Percentiles rank a stretch among this genome's conserved stretches.
Evolutionary conservation across 2,329 filamentous ascomycete species (phyloP).

Genomic region (Exophiala xenobiotica): DNA sequence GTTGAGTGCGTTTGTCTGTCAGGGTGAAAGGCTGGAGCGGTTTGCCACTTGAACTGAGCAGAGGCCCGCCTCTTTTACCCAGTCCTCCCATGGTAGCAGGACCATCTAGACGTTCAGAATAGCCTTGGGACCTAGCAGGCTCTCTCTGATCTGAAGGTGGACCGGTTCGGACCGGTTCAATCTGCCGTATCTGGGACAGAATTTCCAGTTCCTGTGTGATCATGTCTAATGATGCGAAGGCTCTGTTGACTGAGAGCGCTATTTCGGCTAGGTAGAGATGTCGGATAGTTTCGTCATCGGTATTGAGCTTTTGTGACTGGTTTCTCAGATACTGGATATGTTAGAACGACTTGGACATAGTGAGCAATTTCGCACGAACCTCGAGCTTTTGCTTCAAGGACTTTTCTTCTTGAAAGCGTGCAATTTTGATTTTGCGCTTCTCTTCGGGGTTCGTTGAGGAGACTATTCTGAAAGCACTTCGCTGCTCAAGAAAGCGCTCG

Average conservation of each 20-base stretch:
- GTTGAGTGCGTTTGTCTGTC: slow-evolving; percentile 70
- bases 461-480: slow-evolving; percentile 70
- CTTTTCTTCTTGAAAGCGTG: slow-evolving; percentile 81
- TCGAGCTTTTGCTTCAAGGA: slow-evolving; percentile 80
- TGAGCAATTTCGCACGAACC: slow-evolving; percentile 44
- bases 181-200: slow-evolving; percentile 68
- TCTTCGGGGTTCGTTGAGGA: slow-evolving; percentile 65
- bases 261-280: slow-evolving; percentile 76
- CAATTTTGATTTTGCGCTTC: slow-evolving; percentile 79
- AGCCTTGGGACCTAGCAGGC: slow-evolving; percentile 40
- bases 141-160: slow-evolving; percentile 36
- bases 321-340: slow-evolving; percentile 19
- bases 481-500: slow-evolving; percentile 70
- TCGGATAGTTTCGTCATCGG: slow-evolving; percentile 79
- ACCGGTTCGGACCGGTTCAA: slow-evolving; percentile 42
- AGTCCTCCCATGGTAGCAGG: slow-evolving; percentile 54
- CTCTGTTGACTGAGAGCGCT: slow-evolving; percentile 69
- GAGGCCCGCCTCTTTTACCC: slow-evolving; percentile 60
- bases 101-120: slow-evolving; percentile 72
- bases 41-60: slow-evolving; percentile 76
- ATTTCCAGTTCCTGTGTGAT: slow-evolving; percentile 82
- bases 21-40: slow-evolving; percentile 90
- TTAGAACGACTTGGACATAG: slow-evolving; percentile 10
- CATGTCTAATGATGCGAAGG: slow-evolving; percentile 84
- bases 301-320: slow-evolving; percentile 23